Base-by-base conservation (phyloP, 2,329 filamentous ascomycete species). In the Botrytis galanthina region DNA sequence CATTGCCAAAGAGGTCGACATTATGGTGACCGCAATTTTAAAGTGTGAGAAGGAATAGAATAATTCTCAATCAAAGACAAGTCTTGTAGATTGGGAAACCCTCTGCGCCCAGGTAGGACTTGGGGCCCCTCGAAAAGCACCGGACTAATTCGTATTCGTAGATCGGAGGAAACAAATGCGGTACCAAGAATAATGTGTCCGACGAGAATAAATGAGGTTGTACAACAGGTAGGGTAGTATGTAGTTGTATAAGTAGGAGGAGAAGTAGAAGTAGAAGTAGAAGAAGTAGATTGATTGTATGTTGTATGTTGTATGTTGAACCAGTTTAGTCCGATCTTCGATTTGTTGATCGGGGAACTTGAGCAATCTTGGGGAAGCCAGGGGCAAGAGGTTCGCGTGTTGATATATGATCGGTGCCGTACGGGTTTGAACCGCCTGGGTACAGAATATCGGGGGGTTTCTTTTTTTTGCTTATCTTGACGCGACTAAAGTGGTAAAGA, bases 1-100 rank as follows among this genome's bases (percentile, higher is more conserved):
- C 66, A 71, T 75, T 54, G 76, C 77, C 57, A 80, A 48, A 62
- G 78, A 78, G 35, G 76, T 76, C 29, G 78, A 76, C 78, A 80
- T 80, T 32, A 48, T 75, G 87, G 85, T 57, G 72, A 72, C 71
- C 62, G 64, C 71, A 67, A 72, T 72, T 57, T 66, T 64, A 61
- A 70, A 63, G 66, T 57, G 51, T 51, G 44, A 29, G 32, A 29
- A 54, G 54, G 66, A n/a, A 70, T 29, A 26, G 22, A 67, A 68
- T n/a, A 22, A 57, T 22, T 42, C 54, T 37, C 48, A 26, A 68
- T 44, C 32, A 57, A 60, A 72, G 37, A 72, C 37, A 68, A 59
- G 62, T 68, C 48, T 72, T 29, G 48, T 59, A 72, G 42, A 57
- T 68, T 46, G 70, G 68, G 70, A 51, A 57, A 72, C 70, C 70